phyloP scores from a whole-genome alignment of 352 stramenopile species.

The Globisporangium sylvaticum region DNA sequence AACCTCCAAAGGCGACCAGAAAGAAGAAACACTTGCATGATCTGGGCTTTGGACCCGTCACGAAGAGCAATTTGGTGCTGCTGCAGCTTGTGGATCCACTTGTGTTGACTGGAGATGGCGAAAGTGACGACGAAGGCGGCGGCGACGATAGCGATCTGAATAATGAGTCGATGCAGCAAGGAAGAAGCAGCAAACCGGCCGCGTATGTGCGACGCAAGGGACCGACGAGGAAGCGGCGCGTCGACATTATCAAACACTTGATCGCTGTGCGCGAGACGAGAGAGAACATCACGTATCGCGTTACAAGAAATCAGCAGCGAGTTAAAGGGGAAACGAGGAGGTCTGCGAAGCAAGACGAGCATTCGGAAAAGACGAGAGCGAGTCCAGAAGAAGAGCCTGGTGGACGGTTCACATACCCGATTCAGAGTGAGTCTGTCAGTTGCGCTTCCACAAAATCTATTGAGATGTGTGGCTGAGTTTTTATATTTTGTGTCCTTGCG shows the following conservation, averaged over 20 bases:
- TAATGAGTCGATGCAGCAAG: neutral
- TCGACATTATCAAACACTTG: constrained; percentile 13
- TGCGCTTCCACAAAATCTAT: neutral
- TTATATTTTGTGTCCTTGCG: constrained; percentile 2
- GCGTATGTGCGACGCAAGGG: neutral
- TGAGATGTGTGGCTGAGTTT: neutral
- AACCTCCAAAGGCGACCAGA: neutral
- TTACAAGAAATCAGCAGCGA: neutral
- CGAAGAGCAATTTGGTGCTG: constrained; percentile 3
- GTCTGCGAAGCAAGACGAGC: neutral
- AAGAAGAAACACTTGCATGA: constrained; percentile 9
- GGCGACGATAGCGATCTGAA: neutral
- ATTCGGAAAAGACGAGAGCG: neutral
- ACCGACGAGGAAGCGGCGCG: constrained; percentile 7
- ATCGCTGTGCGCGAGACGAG: constrained; percentile 8
- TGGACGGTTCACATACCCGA: constrained; percentile 10
- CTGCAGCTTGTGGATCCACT: constrained; percentile 12
- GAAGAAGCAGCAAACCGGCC: neutral
- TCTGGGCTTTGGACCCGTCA: constrained; percentile 4
- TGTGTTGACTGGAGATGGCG: neutral
- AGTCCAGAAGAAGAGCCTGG: neutral
- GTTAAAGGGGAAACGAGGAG: neutral
- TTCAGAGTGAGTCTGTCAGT: constrained; percentile 11
- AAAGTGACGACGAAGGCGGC: neutral
- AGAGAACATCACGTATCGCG: constrained; percentile 9